A percentile compares a stretch with the other conserved stretches of the same genome.
phyloP scores from a whole-genome alignment of 371 early-diverging fungal species.

The Saksenaea vasiformis region DNA sequence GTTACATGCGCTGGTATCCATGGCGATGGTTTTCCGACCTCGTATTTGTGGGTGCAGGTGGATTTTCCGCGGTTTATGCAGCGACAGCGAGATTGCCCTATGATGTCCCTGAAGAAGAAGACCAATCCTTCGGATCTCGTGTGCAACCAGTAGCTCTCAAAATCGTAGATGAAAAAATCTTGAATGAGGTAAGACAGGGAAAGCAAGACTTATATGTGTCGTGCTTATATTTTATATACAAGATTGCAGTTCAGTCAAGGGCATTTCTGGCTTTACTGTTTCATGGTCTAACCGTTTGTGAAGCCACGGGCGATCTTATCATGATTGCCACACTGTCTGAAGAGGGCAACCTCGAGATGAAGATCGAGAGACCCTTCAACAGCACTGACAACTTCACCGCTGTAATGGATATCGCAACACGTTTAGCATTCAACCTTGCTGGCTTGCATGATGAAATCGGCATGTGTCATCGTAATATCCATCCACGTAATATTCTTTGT shows the following conservation, averaged over 20 bases:
- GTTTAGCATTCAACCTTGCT: conserved; percentile 38
- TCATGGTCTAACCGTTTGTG: conserved; percentile 44
- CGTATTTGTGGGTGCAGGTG: conserved; percentile 43
- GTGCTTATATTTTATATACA: neutral
- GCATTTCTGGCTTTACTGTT: conserved; percentile 39
- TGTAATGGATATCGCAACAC: conserved; percentile 27
- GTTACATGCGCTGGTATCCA: conserved; percentile 45
- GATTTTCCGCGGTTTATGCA: conserved; percentile 41
- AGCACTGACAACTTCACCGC: conserved; percentile 14
- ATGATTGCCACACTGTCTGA: conserved; percentile 40
- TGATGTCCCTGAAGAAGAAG: conserved; percentile 31
- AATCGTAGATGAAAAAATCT: conserved; percentile 43
- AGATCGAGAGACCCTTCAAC: conserved; percentile 20
- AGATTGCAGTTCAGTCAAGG: conserved; percentile 44
- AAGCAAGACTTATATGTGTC: neutral
- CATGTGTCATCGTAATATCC: conserved; percentile 48
- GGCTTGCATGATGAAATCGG: conserved; percentile 42
- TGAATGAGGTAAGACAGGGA: conserved; percentile 32
- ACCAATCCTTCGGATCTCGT: conserved; percentile 19
- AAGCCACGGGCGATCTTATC: conserved; percentile 41
- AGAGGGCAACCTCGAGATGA: conserved; percentile 33
- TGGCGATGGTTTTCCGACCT: conserved; percentile 47
- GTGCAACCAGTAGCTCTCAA: conserved; percentile 35
- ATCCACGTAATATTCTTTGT: conserved; percentile 34
- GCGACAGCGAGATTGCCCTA: conserved; percentile 28